Evolutionary conservation across 768 basidiomycete genomes (phyloP), one percentile per base, ranked within the genome.

Genomic region (Kwoniella newhampshirensis): DNA sequence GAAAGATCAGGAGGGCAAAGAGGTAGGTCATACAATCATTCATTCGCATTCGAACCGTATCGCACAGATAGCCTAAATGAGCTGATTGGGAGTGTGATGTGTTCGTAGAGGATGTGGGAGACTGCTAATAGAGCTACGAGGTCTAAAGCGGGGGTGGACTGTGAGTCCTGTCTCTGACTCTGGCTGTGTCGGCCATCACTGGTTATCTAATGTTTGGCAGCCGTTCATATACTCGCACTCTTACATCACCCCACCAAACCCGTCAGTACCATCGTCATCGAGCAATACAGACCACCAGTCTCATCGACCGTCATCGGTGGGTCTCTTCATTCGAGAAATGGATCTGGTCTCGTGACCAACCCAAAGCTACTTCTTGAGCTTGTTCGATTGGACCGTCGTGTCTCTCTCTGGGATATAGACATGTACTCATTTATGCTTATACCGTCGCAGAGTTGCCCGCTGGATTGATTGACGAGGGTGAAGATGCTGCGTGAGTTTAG

Each of bases 201-300:
- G 3, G n/a, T n/a, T n/a, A n/a, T n/a, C n/a, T n/a, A n/a, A n/a
- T n/a, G n/a, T n/a, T n/a, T n/a, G n/a, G n/a, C 61, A 91, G 93
- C 86, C 49, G 92, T 97, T 11, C 87, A 90, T 4, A 84, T 96
- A 40, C 78, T 96, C 4, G 85, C 90, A 13, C 78, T 96, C 25
- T 80, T 97, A 42, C 82, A 83, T 32, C 91, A 77, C 46, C 78
- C 91, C 18, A 63, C 64, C 3, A 70, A 71, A 41, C 77, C 77
- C 3, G 56, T 76, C 17, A 75, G 88, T 1, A 91, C 88, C 3
- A 82, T 94, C 51, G 80, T 97, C 63, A 85, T 96, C 66, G 90
- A 94, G 70, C 93, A 96, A 73, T 97, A 87, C 74, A 85, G 94
- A 23, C 91, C 94, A 0, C 90, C 93, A 0, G 81, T 91, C 43